phyloP scores from a whole-genome alignment of 129 eudicot species.

The Flaveria trinervia region DNA sequence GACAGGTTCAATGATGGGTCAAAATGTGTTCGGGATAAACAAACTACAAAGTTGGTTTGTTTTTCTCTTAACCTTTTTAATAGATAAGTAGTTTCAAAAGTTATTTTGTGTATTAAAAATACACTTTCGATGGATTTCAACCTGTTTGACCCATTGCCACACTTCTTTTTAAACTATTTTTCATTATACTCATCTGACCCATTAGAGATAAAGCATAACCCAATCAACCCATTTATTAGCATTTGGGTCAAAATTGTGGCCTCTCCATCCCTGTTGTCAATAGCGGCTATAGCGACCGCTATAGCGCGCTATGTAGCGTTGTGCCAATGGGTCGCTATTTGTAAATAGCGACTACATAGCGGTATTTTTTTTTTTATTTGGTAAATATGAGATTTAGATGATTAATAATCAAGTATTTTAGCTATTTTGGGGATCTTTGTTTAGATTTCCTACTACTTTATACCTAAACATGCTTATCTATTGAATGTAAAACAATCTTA shows the following conservation, averaged over 20 bases:
- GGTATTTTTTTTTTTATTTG: no score
- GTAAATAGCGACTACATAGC: no score
- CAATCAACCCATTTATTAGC: neutral
- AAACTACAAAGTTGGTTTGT: neutral
- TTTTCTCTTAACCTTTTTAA: neutral
- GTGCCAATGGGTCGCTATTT: no score
- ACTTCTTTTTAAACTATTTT: neutral
- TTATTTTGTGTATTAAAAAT: neutral
- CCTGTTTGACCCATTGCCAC: neutral
- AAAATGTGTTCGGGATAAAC: neutral
- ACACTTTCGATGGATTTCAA: neutral
- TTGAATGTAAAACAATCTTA: no score
- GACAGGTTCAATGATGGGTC: neutral
- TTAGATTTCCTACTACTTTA: no score
- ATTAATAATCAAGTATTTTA: no score
- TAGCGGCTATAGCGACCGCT: no score
- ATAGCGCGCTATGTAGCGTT: no score
- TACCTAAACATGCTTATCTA: no score
- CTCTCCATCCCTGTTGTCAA: no score
- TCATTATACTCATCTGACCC: neutral
- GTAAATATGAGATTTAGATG: no score
- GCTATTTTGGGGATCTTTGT: no score
- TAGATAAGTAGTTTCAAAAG: neutral
- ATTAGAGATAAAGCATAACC: neutral
- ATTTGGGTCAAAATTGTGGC: neutral